Evolutionary conservation across 2,329 filamentous ascomycete species (phyloP).

Genomic region (Beauveria scarabaeidicola): DNA sequence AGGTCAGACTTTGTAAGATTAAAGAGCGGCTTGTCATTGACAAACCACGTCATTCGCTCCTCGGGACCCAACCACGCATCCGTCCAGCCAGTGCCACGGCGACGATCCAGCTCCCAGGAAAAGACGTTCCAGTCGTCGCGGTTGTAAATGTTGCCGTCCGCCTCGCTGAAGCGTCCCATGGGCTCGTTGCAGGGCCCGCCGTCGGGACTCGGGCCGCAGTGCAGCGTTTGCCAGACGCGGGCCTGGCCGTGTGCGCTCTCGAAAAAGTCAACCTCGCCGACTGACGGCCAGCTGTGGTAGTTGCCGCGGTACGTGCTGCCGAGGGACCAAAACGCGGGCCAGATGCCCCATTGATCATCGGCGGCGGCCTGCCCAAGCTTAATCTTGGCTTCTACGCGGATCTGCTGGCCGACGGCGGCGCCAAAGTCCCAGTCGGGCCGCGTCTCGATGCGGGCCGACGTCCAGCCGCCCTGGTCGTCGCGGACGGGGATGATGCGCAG

Average conservation of each 20-base stretch:
- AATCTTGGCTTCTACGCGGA: conserved; percentile 32
- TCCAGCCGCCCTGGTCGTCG: conserved; percentile 29
- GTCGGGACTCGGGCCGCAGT: conserved; percentile 29
- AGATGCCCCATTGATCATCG: conserved; percentile 30
- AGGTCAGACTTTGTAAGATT: conserved; percentile 21
- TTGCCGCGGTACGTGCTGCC: conserved; percentile 29
- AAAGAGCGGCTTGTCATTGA: conserved; percentile 23
- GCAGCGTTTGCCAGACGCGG: conserved; percentile 28
- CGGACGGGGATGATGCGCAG: conserved; percentile 27
- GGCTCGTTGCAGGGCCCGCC: conserved; percentile 35
- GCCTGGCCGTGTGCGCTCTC: conserved; percentile 32
- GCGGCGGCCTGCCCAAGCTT: conserved; percentile 24
- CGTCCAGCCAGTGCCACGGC: conserved; percentile 3
- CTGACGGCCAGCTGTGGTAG: conserved; percentile 32
- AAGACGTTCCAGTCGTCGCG: conserved; percentile 26
- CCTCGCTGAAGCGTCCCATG: conserved; percentile 22
- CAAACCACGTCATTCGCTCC: conserved; percentile 28
- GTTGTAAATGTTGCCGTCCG: conserved; percentile 13
- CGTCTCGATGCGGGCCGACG: conserved; percentile 36
- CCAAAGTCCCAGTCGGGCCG: conserved; percentile 25
- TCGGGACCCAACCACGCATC: conserved; percentile 15
- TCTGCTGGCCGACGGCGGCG: conserved; percentile 23
- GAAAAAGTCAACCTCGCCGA: conserved; percentile 38
- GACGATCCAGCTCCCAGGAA: conserved; percentile 26
- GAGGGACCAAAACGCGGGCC: conserved; percentile 40